These are phyloP conservation scores for Plasmodium adleri DNA, from an alignment of 169 alveolate species.

Conservation along the genomic window DNA sequence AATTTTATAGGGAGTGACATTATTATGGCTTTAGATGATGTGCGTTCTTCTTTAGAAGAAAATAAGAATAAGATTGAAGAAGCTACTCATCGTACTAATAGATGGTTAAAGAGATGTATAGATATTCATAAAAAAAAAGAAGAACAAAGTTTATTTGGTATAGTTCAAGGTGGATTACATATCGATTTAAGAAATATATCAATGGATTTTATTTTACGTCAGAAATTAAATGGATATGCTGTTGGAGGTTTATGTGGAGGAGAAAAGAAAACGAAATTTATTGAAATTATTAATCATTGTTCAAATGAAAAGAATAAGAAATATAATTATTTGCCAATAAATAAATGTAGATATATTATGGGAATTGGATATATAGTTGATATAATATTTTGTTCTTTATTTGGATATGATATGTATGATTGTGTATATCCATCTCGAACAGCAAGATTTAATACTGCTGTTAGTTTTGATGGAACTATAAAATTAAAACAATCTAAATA, in stretches of 20 bases:
- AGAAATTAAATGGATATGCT: conserved; percentile 97
- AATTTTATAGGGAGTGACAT: conserved; percentile 97
- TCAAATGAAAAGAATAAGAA: conserved; percentile 55
- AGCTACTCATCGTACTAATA: conserved; percentile 78
- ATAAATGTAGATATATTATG: conserved; percentile 97
- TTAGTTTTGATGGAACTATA: conserved; percentile 86
- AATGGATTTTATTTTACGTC: conserved; percentile 81
- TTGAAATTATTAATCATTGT: conserved; percentile 91
- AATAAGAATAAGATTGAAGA: conserved; percentile 78
- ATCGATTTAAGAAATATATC: conserved; percentile 87
- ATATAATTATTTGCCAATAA: conserved; percentile 83
- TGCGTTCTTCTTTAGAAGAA: conserved; percentile 88
- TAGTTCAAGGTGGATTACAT: conserved; percentile 97
- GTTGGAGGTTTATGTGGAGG: conserved; percentile 99
- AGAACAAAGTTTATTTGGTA: conserved; percentile 96
- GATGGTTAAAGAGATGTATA: conserved; percentile 96
- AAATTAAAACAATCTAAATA: conserved; percentile 78
- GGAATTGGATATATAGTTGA: conserved; percentile 99
- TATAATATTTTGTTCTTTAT: conserved; percentile 94
- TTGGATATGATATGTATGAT: conserved; percentile 99
- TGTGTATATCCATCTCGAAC: conserved; percentile 99
- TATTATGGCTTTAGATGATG: conserved; percentile 99
- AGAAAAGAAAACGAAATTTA: conserved; percentile 95
- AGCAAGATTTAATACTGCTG: conserved; percentile 98
- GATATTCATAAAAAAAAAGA: conserved; percentile 93